Evolutionary conservation across 371 early-diverging fungal genomes (phyloP).

Genomic region (Dipsacomyces acuminosporus): DNA sequence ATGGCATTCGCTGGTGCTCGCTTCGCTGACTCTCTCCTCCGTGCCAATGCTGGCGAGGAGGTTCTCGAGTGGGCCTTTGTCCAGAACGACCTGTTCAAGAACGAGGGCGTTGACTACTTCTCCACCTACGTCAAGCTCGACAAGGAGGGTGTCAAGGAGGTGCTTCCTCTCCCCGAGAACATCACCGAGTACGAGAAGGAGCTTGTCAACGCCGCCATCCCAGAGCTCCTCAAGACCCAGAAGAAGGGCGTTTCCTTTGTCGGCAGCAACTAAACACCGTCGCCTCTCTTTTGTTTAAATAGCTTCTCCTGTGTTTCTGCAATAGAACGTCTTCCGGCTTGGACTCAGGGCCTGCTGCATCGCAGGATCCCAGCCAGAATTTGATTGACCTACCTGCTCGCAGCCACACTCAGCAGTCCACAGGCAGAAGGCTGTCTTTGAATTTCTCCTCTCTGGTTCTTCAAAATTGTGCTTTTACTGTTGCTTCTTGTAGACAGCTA

Average conservation of each 20-base stretch:
- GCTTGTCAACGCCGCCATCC: constrained; percentile 77
- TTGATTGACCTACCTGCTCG: no score
- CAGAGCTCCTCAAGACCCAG: constrained; percentile 94
- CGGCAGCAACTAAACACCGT: constrained; percentile 16
- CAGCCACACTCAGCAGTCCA: no score
- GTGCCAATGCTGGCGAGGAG: constrained; percentile 78
- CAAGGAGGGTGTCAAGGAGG: constrained; percentile 87
- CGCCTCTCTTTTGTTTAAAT: not conserved
- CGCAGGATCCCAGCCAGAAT: no score
- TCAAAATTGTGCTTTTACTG: no score
- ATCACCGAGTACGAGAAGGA: constrained; percentile 88
- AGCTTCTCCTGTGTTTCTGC: not conserved
- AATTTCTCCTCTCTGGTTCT: no score
- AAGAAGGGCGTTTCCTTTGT: constrained; percentile 72
- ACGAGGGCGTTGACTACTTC: constrained; percentile 86
- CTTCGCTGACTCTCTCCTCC: constrained; percentile 89
- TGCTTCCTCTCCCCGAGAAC: constrained; percentile 76
- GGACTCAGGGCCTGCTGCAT: no score
- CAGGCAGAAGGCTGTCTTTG: no score
- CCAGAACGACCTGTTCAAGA: constrained; percentile 71
- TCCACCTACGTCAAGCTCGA: constrained; percentile 94
- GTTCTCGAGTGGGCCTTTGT: constrained; percentile 94
- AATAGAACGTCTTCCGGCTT: no score
- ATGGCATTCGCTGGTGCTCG: constrained; percentile 98
- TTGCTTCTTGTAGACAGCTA: no score